Evolutionary conservation across 106 monocot species (phyloP).

Genomic region (Dendrobium catenatum): DNA sequence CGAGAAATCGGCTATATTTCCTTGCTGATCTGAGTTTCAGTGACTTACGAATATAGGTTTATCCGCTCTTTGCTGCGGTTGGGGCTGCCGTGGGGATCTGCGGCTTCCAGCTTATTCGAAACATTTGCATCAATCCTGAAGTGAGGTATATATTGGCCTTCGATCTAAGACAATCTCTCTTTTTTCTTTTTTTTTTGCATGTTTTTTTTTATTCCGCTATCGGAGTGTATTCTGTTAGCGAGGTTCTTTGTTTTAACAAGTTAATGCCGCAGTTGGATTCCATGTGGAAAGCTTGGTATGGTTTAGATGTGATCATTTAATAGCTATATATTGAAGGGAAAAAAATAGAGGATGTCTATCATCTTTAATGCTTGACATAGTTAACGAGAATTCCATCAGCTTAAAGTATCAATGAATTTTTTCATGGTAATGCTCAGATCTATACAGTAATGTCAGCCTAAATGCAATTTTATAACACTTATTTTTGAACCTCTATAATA

Average conservation of each 20-base stretch:
- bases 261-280: neutral
- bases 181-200: neutral
- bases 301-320: neutral
- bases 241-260: neutral
- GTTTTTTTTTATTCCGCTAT: neutral
- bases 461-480: neutral
- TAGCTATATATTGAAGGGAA: neutral
- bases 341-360: neutral
- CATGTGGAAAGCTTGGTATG: neutral
- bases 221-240: neutral
- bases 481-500: neutral
- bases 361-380: neutral
- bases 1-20: neutral
- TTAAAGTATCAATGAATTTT: neutral
- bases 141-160: conserved; percentile 11
- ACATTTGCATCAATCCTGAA: conserved; percentile 55
- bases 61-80: conserved; percentile 55
- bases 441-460: neutral
- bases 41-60: conserved; percentile 28
- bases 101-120: conserved; percentile 38
- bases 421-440: too few relatives aligned
- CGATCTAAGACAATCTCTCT: neutral
- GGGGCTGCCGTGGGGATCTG: conserved; percentile 54
- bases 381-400: neutral
- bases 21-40: neutral